These are phyloP conservation scores for Acacia confusa DNA, from an alignment of 306 rosid species.

Conservation along the genomic window DNA sequence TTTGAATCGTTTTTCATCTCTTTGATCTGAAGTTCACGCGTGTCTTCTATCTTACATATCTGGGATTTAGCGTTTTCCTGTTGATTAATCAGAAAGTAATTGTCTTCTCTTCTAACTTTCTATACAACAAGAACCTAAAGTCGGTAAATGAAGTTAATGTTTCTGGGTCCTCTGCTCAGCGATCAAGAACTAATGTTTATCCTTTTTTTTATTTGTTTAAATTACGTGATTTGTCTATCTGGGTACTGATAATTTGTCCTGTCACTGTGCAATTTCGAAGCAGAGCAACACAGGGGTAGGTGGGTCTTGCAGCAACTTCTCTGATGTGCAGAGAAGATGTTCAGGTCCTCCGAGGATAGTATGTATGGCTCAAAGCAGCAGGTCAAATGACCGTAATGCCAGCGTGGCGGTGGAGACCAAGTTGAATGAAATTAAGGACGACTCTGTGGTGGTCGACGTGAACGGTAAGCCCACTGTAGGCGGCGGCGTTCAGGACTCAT, in stretches of 20 bases:
- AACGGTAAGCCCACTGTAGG: conserved; percentile 36
- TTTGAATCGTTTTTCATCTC: background rate
- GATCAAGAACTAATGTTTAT: background rate
- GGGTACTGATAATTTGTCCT: background rate
- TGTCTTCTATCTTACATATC: background rate
- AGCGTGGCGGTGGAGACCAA: conserved; percentile 53
- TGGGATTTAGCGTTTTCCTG: background rate
- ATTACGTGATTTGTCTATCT: background rate
- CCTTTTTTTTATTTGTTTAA: background rate
- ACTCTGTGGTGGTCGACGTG: conserved; percentile 43
- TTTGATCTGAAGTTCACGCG: background rate
- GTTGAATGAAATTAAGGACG: conserved; percentile 39
- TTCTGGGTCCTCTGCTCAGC: conserved; percentile 1
- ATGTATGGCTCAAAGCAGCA: conserved; percentile 42
- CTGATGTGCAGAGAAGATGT: conserved; percentile 38
- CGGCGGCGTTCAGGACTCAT: conserved; percentile 68
- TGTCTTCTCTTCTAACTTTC: background rate
- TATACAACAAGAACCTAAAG: background rate
- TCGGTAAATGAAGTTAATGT: conserved; percentile 1
- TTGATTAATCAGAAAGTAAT: background rate
- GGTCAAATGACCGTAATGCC: conserved; percentile 43
- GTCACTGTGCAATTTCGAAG: background rate
- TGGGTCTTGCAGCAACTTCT: conserved; percentile 38
- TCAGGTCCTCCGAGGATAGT: conserved; percentile 47
- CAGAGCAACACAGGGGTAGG: conserved; percentile 53